These are phyloP conservation scores for Ceriops tagal DNA, from an alignment of 345 rosid species.

Conservation along the genomic window DNA sequence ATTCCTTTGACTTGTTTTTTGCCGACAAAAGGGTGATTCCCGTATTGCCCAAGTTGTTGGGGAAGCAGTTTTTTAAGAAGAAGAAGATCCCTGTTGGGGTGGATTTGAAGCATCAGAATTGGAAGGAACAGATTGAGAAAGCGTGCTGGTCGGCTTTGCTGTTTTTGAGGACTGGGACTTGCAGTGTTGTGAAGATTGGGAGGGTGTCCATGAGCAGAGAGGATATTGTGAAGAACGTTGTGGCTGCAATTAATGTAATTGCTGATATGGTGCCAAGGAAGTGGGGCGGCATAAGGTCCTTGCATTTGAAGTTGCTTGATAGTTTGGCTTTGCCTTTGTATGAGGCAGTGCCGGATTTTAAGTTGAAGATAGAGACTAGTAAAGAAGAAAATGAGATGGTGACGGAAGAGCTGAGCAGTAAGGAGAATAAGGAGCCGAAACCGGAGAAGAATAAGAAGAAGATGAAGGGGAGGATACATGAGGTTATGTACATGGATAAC, in stretches of 20 bases:
- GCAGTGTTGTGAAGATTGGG: slow-evolving; percentile 64
- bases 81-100: slow-evolving; percentile 63
- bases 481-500: slow-evolving; percentile 73
- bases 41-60: slow-evolving; percentile 67
- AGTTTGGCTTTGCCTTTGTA: slow-evolving; percentile 75
- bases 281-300: slow-evolving; percentile 66
- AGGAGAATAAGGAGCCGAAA: slow-evolving; percentile 13
- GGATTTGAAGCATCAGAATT: slow-evolving; percentile 64
- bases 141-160: slow-evolving; percentile 59
- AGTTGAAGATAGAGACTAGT: slow-evolving; percentile 50
- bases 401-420: neutral
- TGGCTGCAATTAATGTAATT: slow-evolving; percentile 53
- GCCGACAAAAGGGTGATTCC: slow-evolving; percentile 51
- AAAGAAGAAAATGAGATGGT: slow-evolving; percentile 18
- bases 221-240: slow-evolving; percentile 51
- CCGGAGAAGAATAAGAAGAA: slow-evolving; percentile 32
- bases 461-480: slow-evolving; percentile 73
- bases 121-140: slow-evolving; percentile 73
- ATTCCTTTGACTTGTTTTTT: slow-evolving; percentile 46
- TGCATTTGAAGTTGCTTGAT: slow-evolving; percentile 63
- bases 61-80: slow-evolving; percentile 63
- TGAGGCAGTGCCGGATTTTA: slow-evolving; percentile 65
- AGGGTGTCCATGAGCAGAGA: slow-evolving; percentile 47
- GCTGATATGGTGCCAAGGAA: slow-evolving; percentile 59
- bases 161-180: slow-evolving; percentile 64